These are phyloP conservation scores for Lepidium campestre DNA, from an alignment of 441 rosid genomes.

Conservation along the genomic window DNA sequence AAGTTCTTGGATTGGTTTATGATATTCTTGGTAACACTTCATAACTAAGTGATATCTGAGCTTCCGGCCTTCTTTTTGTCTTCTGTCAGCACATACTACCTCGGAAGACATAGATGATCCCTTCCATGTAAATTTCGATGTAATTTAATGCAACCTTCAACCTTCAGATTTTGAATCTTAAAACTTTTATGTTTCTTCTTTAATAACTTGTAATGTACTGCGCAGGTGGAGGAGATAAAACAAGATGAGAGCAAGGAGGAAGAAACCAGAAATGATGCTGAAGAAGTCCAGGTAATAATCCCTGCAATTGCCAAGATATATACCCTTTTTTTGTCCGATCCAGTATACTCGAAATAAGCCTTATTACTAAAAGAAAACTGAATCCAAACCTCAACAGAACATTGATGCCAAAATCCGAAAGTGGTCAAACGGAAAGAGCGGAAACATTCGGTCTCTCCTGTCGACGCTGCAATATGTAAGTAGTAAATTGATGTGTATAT, in stretches of 20 bases:
- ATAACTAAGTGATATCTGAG: constrained; percentile 1
- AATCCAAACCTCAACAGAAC: constrained; percentile 34
- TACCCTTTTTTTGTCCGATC: neutral
- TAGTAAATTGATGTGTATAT: neutral
- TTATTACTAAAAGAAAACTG: neutral
- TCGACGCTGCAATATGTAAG: constrained; percentile 92
- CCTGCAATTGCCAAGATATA: neutral
- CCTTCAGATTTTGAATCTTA: neutral
- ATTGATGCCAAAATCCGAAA: constrained; percentile 58
- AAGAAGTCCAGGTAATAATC: constrained; percentile 49
- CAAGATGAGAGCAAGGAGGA: constrained; percentile 37
- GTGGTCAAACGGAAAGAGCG: constrained; percentile 86
- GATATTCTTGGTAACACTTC: neutral
- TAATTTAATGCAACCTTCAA: constrained; percentile 12
- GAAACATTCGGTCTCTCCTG: constrained; percentile 85
- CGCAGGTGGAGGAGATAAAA: constrained; percentile 57
- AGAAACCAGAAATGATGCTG: constrained; percentile 29
- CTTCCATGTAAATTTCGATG: constrained; percentile 45
- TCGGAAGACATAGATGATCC: constrained; percentile 49
- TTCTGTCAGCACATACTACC: constrained; percentile 37
- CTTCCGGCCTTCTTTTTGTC: neutral
- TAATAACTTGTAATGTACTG: constrained; percentile 3
- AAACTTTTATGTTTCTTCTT: neutral
- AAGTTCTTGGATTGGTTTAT: constrained; percentile 21
- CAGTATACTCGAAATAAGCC: neutral